Conservation (phyloP, 805 yeast species). For the Saccharomycopsis fibuligera region DNA sequence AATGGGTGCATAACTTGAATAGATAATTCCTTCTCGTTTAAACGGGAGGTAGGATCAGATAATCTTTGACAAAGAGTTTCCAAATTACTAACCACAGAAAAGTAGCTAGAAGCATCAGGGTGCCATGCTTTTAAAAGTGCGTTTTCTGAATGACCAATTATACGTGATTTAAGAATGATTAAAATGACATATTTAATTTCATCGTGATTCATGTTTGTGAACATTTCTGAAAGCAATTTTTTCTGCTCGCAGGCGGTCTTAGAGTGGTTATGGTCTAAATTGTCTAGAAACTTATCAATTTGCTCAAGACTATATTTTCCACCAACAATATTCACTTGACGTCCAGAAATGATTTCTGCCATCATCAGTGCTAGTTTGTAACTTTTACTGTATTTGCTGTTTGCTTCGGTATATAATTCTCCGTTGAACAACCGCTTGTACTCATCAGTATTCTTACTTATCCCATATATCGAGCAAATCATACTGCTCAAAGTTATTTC, state of each 20-base stretch:
- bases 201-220: constrained; percentile 46
- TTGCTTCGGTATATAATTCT: constrained; percentile 38
- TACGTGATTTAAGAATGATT: constrained; percentile 52
- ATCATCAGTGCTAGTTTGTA: constrained; percentile 44
- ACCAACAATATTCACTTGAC: constrained; percentile 31
- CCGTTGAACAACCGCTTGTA: constrained; percentile 35
- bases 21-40: constrained; percentile 33
- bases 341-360: constrained; percentile 44
- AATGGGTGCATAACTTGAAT: constrained; percentile 40
- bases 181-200: constrained; percentile 68
- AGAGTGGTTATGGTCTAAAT: constrained; percentile 2
- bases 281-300: constrained; percentile 5
- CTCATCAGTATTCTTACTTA: constrained; percentile 58
- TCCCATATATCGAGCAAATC: constrained; percentile 44
- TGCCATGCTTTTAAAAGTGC: constrained; percentile 61
- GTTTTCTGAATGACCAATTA: constrained; percentile 58
- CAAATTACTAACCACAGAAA: constrained; percentile 59
- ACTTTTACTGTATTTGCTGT: constrained; percentile 29
- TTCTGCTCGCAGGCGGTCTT: constrained; percentile 29
- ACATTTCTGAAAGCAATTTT: constrained; percentile 41
- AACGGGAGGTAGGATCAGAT: constrained; percentile 40
- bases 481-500: constrained; percentile 54
- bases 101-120: constrained; percentile 65
- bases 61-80: constrained; percentile 54
- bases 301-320: constrained; percentile 29